Conservation (phyloP, 2,329 filamentous ascomycete species). For the Rhynchosporium secalis region DNA sequence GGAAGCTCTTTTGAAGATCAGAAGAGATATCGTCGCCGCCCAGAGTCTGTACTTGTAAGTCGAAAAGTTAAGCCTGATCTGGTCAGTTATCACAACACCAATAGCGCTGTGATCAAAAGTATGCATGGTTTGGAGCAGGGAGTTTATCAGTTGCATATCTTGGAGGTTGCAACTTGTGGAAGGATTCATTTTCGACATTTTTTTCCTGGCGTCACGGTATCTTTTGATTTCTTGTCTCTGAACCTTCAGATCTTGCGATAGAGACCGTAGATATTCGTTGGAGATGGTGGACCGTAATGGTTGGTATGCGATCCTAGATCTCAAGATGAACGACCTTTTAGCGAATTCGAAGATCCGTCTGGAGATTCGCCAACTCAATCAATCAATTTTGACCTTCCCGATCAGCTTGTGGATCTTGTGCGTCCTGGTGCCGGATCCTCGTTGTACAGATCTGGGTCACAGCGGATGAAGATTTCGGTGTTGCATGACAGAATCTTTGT, state of each 20-base stretch:
- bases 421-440: conserved; percentile 1
- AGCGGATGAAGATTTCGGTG: conserved; percentile 20
- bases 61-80: conserved; percentile 1
- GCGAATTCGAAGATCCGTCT: background rate
- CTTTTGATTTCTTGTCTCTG: conserved; percentile 4
- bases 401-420: conserved; percentile 1
- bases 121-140: conserved; percentile 25
- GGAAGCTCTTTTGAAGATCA: conserved; percentile 77
- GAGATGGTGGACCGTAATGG: background rate
- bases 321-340: background rate
- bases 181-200: background rate
- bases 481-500: conserved; percentile 17
- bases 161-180: conserved; percentile 2
- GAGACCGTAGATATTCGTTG: conserved; percentile 2
- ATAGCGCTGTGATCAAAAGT: conserved; percentile 4
- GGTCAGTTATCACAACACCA: background rate
- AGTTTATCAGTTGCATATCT: conserved; percentile 19
- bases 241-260: background rate
- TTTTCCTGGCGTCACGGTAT: background rate
- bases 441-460: conserved; percentile 21
- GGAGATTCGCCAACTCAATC: conserved; percentile 9
- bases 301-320: background rate
- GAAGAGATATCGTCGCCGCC: conserved; percentile 90
- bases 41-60: conserved; percentile 85
- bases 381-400: conserved; percentile 13